Evolutionary conservation across 257 asterid genomes (phyloP).

Genomic region (Ehretia macrophylla): DNA sequence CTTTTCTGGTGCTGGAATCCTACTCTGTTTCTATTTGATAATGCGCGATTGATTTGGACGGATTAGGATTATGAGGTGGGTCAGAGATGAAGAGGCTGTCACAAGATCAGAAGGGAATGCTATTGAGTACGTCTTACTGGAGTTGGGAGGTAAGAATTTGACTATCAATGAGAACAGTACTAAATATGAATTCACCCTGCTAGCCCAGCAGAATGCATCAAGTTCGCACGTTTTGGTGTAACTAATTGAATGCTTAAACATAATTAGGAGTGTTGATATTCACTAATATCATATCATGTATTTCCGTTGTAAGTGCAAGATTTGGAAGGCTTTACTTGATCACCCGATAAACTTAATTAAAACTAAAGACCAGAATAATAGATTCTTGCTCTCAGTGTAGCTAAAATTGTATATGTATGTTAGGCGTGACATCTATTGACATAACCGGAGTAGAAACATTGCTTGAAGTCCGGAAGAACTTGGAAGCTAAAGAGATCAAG

Average conservation of each 20-base stretch:
- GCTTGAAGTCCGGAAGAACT: conserved; percentile 42
- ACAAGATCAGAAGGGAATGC: conserved; percentile 16
- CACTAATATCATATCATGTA: too few relatives aligned
- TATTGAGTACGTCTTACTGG: conserved; percentile 56
- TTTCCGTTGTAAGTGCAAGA: too few relatives aligned
- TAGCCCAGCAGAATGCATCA: too few relatives aligned
- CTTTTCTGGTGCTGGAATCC: not conserved
- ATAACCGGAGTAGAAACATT: conserved; percentile 70
- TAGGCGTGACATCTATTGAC: conserved; percentile 72
- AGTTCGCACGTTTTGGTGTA: too few relatives aligned
- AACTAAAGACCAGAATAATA: too few relatives aligned
- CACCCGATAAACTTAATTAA: too few relatives aligned
- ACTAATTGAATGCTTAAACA: too few relatives aligned
- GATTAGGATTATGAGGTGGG: conserved; percentile 71
- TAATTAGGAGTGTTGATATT: not conserved
- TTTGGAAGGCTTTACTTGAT: too few relatives aligned
- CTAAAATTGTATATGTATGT: not conserved
- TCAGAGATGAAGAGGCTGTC: conserved; percentile 44
- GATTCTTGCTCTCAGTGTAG: too few relatives aligned
- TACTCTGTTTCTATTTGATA: too few relatives aligned
- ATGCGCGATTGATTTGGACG: not conserved
- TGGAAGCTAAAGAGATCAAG: conserved; percentile 55
- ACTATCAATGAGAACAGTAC: not conserved
- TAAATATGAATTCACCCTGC: too few relatives aligned
- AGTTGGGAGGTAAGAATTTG: conserved; percentile 56